These are phyloP conservation scores for Stephania yunnanensis DNA, from an alignment of 164 flowering plant species.

Conservation along the genomic window DNA sequence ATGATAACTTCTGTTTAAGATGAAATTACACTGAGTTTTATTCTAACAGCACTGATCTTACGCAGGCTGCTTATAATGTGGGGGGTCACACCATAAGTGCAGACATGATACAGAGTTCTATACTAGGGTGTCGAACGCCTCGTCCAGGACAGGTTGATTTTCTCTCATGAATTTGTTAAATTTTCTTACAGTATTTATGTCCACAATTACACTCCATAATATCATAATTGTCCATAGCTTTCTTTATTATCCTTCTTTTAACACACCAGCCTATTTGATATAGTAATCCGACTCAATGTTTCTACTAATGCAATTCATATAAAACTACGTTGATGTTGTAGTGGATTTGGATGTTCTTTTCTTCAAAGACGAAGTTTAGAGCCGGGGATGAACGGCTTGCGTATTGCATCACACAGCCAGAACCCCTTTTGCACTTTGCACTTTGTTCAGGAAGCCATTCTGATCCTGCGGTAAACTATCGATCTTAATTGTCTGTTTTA, in stretches of 20 bases:
- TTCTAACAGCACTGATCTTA: conserved; percentile 1
- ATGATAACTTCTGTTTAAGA: neutral
- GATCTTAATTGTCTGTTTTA: neutral
- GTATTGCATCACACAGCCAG: conserved; percentile 64
- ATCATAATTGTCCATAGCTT: neutral
- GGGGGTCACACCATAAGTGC: conserved; percentile 84
- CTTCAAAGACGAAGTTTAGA: conserved; percentile 60
- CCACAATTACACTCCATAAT: neutral
- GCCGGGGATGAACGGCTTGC: conserved; percentile 58
- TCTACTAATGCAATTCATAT: neutral
- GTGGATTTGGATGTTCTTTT: conserved; percentile 81
- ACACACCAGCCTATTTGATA: neutral
- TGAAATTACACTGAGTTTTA: neutral
- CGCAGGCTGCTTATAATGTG: conserved; percentile 87
- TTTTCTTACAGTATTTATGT: neutral
- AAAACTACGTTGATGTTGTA: conserved; percentile 14
- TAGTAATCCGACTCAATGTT: neutral
- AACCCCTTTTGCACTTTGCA: conserved; percentile 85
- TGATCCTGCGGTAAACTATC: conserved; percentile 81
- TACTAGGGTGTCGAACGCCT: conserved; percentile 74
- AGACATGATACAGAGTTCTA: conserved; percentile 71
- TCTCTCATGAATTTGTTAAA: neutral
- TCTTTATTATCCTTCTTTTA: neutral
- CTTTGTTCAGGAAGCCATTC: conserved; percentile 90
- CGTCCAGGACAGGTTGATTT: conserved; percentile 79